Percentiles rank a stretch among this genome's conserved stretches.
These are phyloP conservation scores for Pestalotiopsis sp. DNA, from an alignment of 2,329 filamentous ascomycete species.

Conservation along the genomic window DNA sequence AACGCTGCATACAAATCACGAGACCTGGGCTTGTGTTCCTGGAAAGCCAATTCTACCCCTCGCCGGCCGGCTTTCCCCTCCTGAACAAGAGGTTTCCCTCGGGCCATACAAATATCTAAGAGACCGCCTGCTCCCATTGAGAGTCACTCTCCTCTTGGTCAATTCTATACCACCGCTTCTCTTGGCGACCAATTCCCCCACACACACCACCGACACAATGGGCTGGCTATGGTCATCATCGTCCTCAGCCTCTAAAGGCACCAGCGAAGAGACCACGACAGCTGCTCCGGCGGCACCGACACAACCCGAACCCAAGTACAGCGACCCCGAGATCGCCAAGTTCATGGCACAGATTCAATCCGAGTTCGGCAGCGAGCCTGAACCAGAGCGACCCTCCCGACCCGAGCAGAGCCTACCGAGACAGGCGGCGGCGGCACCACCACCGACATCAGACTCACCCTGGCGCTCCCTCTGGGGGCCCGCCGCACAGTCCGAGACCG, in stretches of 20 bases:
- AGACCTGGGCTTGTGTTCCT: constrained; percentile 5
- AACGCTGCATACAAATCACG: constrained; percentile 11
- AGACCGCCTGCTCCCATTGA: neutral
- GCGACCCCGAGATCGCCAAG: constrained; percentile 57
- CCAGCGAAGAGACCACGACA: constrained; percentile 19
- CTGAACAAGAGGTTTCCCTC: neutral
- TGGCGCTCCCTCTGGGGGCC: constrained; percentile 33
- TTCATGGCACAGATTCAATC: constrained; percentile 47
- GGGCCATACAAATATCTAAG: neutral
- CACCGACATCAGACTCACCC: constrained; percentile 19
- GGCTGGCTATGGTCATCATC: constrained; percentile 63
- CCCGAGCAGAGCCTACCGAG: neutral
- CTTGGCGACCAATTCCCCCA: neutral
- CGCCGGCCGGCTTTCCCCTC: neutral
- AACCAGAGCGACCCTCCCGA: constrained; percentile 20
- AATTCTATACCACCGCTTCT: neutral
- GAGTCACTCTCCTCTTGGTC: neutral
- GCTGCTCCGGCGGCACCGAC: constrained; percentile 15
- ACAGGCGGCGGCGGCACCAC: neutral
- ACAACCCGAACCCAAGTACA: constrained; percentile 23
- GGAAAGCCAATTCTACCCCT: constrained; percentile 4
- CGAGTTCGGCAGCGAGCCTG: constrained; percentile 24
- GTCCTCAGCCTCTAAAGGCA: neutral
- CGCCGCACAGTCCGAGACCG: constrained; percentile 22
- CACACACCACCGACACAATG: constrained; percentile 42